Base-by-base conservation (phyloP, 2,329 filamentous ascomycete genomes). In the Fusarium tjaetaba region DNA sequence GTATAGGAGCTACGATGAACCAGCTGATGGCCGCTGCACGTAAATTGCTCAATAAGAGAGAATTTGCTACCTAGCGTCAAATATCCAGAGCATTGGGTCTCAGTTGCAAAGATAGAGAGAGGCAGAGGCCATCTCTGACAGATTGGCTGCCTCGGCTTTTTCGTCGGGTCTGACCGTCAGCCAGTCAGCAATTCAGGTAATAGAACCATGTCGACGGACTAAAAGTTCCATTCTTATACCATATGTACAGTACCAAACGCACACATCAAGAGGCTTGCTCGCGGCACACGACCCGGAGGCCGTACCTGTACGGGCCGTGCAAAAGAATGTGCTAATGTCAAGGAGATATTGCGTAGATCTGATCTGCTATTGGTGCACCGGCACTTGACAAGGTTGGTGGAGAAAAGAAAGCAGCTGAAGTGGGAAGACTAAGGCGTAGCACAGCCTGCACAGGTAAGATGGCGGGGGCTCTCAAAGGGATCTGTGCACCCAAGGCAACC, bases 371-470 rank as follows among this genome's bases (percentile, higher is more conserved):
- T 70, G 62, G 68, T 39, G 62, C 58, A n/a, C 43, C 68, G 68
- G 69, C 63, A 71, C 63, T 71, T 71, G 48, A 65, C 39, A 24
- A 56, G 42, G 22, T 34, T 45, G 48, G 52, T 65, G 68, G 62
- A 52, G 57, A 39, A 39, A 15, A 15, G 36, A 36, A 28, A 60
- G 26, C 22, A 63, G 68, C 57, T 67, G 70, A 60, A 62, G 65
- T 66, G 60, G 71, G 52, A 60, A 71, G 42, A 32, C 69, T 68
- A 71, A 52, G n/a, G 39, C n/a, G n/a, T 73, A 73, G 30, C 30
- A 30, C 30, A 30, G 28, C 28, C 28, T 28, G 66, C 53, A 58
- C 32, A 68, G 57, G 57, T 53, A 52, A 43, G 42, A 52, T 48
- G 45, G n/a, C n/a, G n/a, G n/a, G n/a, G 61, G 52, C 43, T 46